Evolutionary conservation across 169 alveolate genomes (phyloP), one percentile per base, ranked within the genome.

Genomic region (Theileria equi): DNA sequence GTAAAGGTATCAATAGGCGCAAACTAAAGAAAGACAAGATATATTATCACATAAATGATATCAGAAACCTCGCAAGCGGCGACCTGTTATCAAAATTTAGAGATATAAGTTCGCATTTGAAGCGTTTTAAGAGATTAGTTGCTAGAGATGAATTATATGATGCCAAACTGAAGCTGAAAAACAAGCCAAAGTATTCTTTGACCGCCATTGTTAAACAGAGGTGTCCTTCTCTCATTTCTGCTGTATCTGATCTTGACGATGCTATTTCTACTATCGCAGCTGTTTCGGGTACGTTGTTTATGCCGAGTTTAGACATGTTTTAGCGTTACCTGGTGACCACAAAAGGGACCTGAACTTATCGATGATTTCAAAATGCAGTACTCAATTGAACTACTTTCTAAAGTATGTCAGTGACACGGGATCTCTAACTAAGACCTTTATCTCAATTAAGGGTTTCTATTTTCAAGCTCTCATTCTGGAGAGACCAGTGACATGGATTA

Each of bases 391-490:
- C 23, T 77, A 77, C 44, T 77, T 67, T 23, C 29, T 66, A 35
- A 66, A 65, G 31, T 67, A 66, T 55, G 81, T 68, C 26, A 44
- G 72, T 25, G 80, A 77, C 13, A 57, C 90, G 48, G 69, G 88
- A 50, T 71, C 88, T 54, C 78, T 95, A 25, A 90, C 88, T 81
- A 94, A 92, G 66, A 90, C 89, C 4, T 98, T 94, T 87, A 91
- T 90, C 19, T 95, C 98, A 32, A 93, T 98, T 29, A 98, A 98
- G 89, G 99, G 99, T 23, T 97, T 95, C 67, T 98, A 96, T 89
- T 94, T 95, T 77, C 97, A 96, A 80, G 99, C 97, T 2, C 95
- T 94, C 77, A 92, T 98, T 29, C 86, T 89, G 31, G 78, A 67
- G 25, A 93, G 90, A 50, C 78, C 89, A 21, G 96, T 98, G 45